Conservation (phyloP, 140 eudicot species). For the Oenanthe javanica region DNA sequence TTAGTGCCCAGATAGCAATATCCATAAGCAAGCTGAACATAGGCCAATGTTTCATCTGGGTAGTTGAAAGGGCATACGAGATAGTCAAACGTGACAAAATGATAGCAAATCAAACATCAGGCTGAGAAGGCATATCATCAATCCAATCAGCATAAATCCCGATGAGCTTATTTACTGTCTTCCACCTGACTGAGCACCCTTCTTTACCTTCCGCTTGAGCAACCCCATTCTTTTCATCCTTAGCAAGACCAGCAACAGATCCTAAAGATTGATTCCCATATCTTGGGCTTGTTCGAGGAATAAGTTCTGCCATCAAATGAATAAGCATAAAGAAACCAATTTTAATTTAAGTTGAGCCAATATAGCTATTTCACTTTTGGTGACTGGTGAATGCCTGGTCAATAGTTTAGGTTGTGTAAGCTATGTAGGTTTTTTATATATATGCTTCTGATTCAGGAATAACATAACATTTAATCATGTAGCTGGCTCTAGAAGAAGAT, state of each 20-base stretch:
- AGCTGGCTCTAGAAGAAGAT: background rate
- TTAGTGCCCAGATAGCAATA: background rate
- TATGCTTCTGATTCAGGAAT: background rate
- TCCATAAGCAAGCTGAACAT: background rate
- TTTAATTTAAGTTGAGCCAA: background rate
- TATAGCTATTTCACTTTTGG: background rate
- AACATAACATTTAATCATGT: background rate
- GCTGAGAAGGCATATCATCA: slow-evolving; percentile 10
- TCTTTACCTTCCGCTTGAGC: slow-evolving; percentile 18
- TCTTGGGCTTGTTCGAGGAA: slow-evolving; percentile 14
- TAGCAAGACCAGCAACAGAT: background rate
- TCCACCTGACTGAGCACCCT: slow-evolving; percentile 34
- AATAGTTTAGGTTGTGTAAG: background rate
- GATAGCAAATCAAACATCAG: background rate
- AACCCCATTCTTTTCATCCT: slow-evolving; percentile 17
- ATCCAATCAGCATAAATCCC: slow-evolving; percentile 77
- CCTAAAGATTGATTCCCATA: background rate
- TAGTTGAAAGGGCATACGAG: background rate
- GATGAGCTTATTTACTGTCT: slow-evolving; percentile 32
- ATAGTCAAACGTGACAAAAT: too few species aligned
- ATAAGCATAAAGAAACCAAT: background rate
- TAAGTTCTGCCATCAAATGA: slow-evolving; percentile 36
- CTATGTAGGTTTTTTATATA: background rate
- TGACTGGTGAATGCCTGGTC: background rate
- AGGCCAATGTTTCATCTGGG: background rate